These are phyloP conservation scores for Acidiella bohemica DNA, from an alignment of 495 filamentous ascomycete species.

Conservation along the genomic window DNA sequence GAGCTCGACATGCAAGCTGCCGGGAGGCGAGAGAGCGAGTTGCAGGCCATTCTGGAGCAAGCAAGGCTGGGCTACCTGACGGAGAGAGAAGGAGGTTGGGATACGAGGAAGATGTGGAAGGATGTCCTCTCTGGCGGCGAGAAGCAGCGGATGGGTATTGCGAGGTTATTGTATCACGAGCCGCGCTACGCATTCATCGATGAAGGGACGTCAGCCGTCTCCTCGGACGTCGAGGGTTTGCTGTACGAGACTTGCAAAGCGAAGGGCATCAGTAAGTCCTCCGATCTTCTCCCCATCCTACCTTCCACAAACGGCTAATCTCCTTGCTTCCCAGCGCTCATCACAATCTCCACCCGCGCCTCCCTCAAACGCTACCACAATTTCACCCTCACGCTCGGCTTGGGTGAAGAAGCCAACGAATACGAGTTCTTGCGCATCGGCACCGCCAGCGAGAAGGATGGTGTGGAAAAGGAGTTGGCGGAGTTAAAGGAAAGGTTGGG, in stretches of 20 bases:
- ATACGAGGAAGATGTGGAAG: slow-evolving; percentile 95
- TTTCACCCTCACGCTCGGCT: slow-evolving; percentile 70
- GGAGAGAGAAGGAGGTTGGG: slow-evolving; percentile 89
- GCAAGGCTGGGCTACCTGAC: slow-evolving; percentile 80
- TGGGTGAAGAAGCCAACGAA: slow-evolving; percentile 46
- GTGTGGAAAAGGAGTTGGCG: slow-evolving; percentile 75
- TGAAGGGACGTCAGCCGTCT: slow-evolving; percentile 88
- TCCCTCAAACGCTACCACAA: slow-evolving; percentile 91
- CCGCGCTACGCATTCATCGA: slow-evolving; percentile 88
- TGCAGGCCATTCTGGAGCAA: slow-evolving; percentile 64
- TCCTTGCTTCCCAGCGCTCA: slow-evolving; percentile 43
- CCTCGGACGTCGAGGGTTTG: slow-evolving; percentile 84
- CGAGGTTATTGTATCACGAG: slow-evolving; percentile 84
- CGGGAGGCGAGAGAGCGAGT: slow-evolving; percentile 56
- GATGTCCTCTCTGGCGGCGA: slow-evolving; percentile 94
- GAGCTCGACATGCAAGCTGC: slow-evolving; percentile 85
- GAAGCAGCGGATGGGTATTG: slow-evolving; percentile 89
- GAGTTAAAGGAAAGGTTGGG: slow-evolving; percentile 66
- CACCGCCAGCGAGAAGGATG: slow-evolving; percentile 77
- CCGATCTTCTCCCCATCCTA: not conserved
- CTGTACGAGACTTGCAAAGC: slow-evolving; percentile 87
- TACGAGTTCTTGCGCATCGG: slow-evolving; percentile 92
- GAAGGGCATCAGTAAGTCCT: slow-evolving; percentile 69
- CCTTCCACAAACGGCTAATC: not conserved
- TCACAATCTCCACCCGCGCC: slow-evolving; percentile 87